Evolutionary conservation across 2,329 filamentous ascomycete species (phyloP), one percentile per base, ranked within the genome.

Genomic region (Verticillium tricorpus): DNA sequence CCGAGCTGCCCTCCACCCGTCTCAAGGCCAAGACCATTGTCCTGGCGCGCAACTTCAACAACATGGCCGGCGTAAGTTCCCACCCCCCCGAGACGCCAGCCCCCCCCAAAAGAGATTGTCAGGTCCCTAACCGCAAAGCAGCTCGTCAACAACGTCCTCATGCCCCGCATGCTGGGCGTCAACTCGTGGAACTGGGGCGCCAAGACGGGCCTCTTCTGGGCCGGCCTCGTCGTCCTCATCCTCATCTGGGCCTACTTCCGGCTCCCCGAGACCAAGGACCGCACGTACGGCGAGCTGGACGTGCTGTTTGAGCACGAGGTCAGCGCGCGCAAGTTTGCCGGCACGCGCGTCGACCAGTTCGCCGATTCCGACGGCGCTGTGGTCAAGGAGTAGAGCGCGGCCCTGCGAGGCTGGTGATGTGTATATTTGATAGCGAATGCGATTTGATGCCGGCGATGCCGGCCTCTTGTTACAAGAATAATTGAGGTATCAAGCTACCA

Each of bases 211-310:
- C 80, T 76, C 61, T 79, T 81, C 67, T 81, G 78, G 78, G 78
- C 75, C 1, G 78, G 77, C 0, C 77, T 80, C 19, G 82, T 82
- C 66, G 69, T 84, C 5, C 34, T 80, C 2, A 81, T 79, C 19
- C 71, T 79, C 0, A 62, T 78, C 0, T 86, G 84, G 77, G 80
- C 82, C 0, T 83, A 74, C 65, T 79, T 78, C 67, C 78, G 80
- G 58, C 71, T 85, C 2, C 82, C 83, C 3, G 85, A 87, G 67
- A 83, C 84, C 0, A 82, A 79, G 60, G 82, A 76, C 8, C 71
- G 78, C 40, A 59, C 58, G 25, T 97, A 94, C 71, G 93, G 91
- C 6, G 93, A 97, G 75, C 78, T 97, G 61, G 92, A 97, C 73
- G 70, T 96, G 56, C 80, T 97, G 57, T 97, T 97, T 69, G 91